phyloP scores from a whole-genome alignment of 2,329 filamentous ascomycete species.

The Myriosclerotinia scirpicola region DNA sequence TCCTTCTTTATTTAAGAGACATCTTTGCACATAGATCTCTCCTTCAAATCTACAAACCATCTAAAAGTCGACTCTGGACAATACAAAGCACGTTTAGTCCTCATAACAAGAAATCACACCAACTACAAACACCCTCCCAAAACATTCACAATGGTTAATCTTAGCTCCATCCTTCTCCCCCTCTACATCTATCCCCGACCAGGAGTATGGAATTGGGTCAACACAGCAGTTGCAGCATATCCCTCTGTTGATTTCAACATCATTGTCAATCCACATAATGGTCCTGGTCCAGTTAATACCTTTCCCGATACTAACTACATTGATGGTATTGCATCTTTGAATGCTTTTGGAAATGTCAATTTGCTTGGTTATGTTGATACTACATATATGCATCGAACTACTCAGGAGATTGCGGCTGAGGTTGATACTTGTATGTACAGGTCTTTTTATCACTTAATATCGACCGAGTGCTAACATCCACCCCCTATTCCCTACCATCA shows the following conservation, averaged over 20 bases:
- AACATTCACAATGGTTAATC: slow-evolving; percentile 9
- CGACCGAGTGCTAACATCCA: too few species aligned
- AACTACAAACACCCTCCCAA: too few species aligned
- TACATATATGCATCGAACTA: neutral
- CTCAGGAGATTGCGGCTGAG: neutral
- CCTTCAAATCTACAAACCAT: too few species aligned
- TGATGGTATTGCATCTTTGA: neutral
- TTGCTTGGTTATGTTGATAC: slow-evolving; percentile 23
- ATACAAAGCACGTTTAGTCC: too few species aligned
- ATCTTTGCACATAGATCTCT: too few species aligned
- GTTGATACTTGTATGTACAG: slow-evolving; percentile 18
- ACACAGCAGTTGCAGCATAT: slow-evolving; percentile 4
- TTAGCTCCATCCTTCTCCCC: slow-evolving; percentile 19
- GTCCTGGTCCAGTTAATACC: neutral
- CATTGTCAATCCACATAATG: slow-evolving; percentile 18
- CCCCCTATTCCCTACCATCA: too few species aligned
- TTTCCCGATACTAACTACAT: slow-evolving; percentile 15
- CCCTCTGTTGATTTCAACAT: slow-evolving; percentile 16
- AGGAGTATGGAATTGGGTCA: slow-evolving; percentile 20
- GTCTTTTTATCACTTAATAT: too few species aligned
- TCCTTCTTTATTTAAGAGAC: too few species aligned
- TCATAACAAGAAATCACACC: too few species aligned
- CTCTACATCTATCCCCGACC: slow-evolving; percentile 18
- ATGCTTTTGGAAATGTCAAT: slow-evolving; percentile 11
- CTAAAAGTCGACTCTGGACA: too few species aligned